A percentile compares a stretch with the other conserved stretches of the same genome.
These are phyloP conservation scores for Vicia faba DNA, from an alignment of 306 rosid species.

Conservation along the genomic window DNA sequence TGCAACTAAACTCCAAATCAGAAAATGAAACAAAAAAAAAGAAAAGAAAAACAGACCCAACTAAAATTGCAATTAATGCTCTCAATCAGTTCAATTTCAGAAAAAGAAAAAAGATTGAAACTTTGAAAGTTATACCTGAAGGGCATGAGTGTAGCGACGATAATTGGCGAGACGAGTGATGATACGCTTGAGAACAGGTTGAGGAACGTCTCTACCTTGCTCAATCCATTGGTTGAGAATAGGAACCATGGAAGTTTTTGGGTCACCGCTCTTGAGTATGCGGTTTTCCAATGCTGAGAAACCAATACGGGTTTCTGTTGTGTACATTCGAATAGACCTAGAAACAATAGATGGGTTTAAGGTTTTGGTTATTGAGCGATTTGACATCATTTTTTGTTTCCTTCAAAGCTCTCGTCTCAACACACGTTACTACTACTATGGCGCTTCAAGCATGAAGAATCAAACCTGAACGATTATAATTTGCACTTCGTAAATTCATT, in stretches of 20 bases:
- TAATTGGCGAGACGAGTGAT: conserved; percentile 45
- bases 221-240: conserved; percentile 64
- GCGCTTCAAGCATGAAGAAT: not conserved
- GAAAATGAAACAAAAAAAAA: not conserved
- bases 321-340: conserved; percentile 10
- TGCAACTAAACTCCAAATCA: not conserved
- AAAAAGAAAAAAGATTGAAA: not conserved
- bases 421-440: not conserved
- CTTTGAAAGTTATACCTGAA: conserved; percentile 41
- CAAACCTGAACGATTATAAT: not conserved
- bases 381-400: conserved; percentile 37
- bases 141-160: conserved; percentile 69
- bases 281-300: conserved; percentile 37
- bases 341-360: conserved; percentile 18
- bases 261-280: conserved; percentile 44
- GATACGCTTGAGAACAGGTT: conserved; percentile 37
- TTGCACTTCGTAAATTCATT: no score
- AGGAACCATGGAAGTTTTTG: conserved; percentile 43
- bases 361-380: conserved; percentile 41
- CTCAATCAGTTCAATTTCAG: no score
- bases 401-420: not conserved
- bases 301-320: conserved; percentile 30
- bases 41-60: not conserved
- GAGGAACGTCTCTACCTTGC: conserved; percentile 46
- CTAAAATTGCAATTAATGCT: no score